Conservation (phyloP, 176 grass and related monocot species). For the Metroxylon sagu region DNA sequence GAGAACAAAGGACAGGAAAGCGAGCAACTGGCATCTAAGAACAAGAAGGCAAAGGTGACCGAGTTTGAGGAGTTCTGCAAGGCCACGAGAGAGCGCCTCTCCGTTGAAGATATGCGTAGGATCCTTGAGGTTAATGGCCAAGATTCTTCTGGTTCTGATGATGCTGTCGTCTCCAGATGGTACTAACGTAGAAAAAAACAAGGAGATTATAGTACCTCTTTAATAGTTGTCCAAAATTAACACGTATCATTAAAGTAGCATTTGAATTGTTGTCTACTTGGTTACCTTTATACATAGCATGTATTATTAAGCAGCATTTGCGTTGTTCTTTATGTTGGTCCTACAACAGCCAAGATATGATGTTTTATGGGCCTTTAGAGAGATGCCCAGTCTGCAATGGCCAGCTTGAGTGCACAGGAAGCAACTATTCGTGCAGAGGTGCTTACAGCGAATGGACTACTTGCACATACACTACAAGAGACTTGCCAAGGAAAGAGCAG, state of each 20-base stretch:
- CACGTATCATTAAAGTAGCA: too few relatives aligned
- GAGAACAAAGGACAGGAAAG: constrained; percentile 20
- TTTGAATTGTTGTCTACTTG: too few relatives aligned
- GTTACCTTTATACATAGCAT: too few relatives aligned
- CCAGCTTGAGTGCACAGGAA: constrained; percentile 47
- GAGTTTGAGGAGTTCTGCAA: constrained; percentile 65
- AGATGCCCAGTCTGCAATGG: constrained; percentile 48
- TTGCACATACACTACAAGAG: constrained; percentile 34
- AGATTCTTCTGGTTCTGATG: constrained; percentile 52
- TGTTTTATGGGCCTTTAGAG: constrained; percentile 67
- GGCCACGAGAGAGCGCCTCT: constrained; percentile 41
- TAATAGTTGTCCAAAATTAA: too few relatives aligned
- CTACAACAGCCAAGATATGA: constrained; percentile 53
- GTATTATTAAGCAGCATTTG: too few relatives aligned
- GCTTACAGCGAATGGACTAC: constrained; percentile 49
- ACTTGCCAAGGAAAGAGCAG: constrained; percentile 27
- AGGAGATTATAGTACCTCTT: too few relatives aligned
- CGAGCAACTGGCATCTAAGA: constrained; percentile 17
- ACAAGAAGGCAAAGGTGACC: constrained; percentile 37
- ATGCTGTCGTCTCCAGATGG: constrained; percentile 52
- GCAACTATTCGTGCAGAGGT: constrained; percentile 48
- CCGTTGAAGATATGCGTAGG: constrained; percentile 56
- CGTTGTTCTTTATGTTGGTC: too few relatives aligned
- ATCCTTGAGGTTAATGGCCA: constrained; percentile 71
- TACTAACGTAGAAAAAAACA: constrained; percentile 6